Percentiles rank a stretch among this genome's conserved stretches.
phyloP scores from a whole-genome alignment of 768 basidiomycete genomes.

The Fomitopsis serialis region DNA sequence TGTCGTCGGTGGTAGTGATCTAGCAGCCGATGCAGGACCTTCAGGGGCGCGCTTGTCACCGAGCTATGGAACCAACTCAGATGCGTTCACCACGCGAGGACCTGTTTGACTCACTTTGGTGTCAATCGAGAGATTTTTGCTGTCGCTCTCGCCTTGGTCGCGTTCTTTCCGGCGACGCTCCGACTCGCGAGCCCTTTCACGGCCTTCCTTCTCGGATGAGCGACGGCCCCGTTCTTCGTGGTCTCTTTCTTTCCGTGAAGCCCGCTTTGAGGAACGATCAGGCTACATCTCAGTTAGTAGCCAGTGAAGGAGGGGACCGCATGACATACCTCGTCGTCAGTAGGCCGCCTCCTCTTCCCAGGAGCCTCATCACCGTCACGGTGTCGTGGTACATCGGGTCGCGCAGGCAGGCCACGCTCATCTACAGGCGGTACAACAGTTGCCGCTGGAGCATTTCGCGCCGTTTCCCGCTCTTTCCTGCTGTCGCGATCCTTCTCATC shows the following conservation, averaged over 20 bases:
- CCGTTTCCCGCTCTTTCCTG: slow-evolving; percentile 56
- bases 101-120: slow-evolving; percentile 44
- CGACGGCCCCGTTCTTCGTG: slow-evolving; percentile 72
- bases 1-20: slow-evolving; percentile 48
- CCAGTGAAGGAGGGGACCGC: neutral
- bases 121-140: slow-evolving; percentile 43
- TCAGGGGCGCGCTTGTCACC: slow-evolving; percentile 55
- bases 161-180: slow-evolving; percentile 64
- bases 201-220: slow-evolving; percentile 59
- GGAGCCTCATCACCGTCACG: slow-evolving; percentile 59
- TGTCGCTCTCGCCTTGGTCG: slow-evolving; percentile 47
- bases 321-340: slow-evolving; percentile 68
- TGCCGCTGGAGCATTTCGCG: slow-evolving; percentile 28
- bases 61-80: slow-evolving; percentile 25
- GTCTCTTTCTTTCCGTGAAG: slow-evolving; percentile 71
- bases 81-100: neutral
- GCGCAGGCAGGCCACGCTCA: slow-evolving; percentile 49
- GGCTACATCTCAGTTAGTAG: slow-evolving; percentile 34
- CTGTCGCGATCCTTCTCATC: slow-evolving; percentile 23
- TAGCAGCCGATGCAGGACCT: slow-evolving; percentile 34
- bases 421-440: slow-evolving; percentile 33
- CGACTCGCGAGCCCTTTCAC: slow-evolving; percentile 63
- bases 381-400: slow-evolving; percentile 57
- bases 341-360: slow-evolving; percentile 64
- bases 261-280: slow-evolving; percentile 76